Conservation (phyloP, 2,329 filamentous ascomycete genomes). For the Aspergillus fischeri region DNA sequence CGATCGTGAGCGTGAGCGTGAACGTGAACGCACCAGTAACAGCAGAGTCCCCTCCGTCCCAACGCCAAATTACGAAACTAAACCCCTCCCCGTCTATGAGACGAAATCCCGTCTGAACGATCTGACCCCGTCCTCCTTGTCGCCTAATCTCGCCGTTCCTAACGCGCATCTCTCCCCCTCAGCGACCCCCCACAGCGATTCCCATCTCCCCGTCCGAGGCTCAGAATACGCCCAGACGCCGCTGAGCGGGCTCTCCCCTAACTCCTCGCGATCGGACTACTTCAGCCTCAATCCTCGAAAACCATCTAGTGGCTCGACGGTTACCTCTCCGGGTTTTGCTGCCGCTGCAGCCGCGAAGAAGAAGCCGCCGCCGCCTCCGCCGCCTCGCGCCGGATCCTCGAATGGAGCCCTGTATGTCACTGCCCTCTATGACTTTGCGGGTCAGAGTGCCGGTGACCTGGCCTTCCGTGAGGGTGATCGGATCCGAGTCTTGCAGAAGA, state of each 20-base stretch:
- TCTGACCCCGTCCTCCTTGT: conserved; percentile 13
- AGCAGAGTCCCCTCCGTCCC: conserved; percentile 22
- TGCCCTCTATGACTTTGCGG: conserved; percentile 71
- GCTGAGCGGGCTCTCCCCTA: conserved; percentile 20
- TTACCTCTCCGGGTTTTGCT: conserved; percentile 26
- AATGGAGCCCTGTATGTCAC: conserved; percentile 56
- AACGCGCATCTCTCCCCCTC: conserved; percentile 6
- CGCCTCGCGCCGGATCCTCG: conserved; percentile 52
- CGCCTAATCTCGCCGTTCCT: conserved; percentile 2
- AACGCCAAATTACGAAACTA: conserved; percentile 5
- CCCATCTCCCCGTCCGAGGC: conserved; percentile 26
- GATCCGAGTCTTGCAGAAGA: conserved; percentile 74
- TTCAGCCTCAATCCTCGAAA: conserved; percentile 38
- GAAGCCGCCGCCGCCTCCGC: conserved; percentile 72
- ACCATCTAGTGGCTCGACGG: conserved; percentile 41
- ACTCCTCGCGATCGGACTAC: conserved; percentile 35
- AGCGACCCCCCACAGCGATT: conserved; percentile 3
- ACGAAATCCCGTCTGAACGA: conserved; percentile 25
- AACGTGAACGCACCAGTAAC: conserved; percentile 17
- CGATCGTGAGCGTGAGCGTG: background rate
- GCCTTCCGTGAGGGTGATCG: conserved; percentile 72
- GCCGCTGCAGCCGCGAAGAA: conserved; percentile 56
- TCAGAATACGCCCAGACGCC: conserved; percentile 25
- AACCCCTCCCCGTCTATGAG: conserved; percentile 16
- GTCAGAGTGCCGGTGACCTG: conserved; percentile 66